phyloP scores from a whole-genome alignment of 306 rosid species.

The Abrus precatorius region DNA sequence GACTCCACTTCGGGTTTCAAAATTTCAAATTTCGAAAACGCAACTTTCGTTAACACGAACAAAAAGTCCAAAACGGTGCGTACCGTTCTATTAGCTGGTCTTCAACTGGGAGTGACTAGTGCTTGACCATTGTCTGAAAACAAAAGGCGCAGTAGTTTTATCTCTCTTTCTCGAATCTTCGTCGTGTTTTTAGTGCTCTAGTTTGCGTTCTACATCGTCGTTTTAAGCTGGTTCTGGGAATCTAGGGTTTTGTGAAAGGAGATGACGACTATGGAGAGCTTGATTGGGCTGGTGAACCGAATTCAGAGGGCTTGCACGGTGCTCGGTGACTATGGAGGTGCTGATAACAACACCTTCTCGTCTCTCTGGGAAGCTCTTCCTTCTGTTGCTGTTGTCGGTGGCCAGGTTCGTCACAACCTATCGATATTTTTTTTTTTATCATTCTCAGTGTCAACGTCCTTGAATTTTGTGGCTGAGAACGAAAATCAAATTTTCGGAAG shows the following conservation, averaged over 20 bases:
- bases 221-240: constrained; percentile 22
- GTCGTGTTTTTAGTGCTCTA: constrained; percentile 15
- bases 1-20: constrained; percentile 30
- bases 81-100: background rate
- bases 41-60: constrained; percentile 1
- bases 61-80: constrained; percentile 39
- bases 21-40: constrained; percentile 28
- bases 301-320: constrained; percentile 95
- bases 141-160: background rate
- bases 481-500: background rate
- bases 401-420: constrained; percentile 67
- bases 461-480: constrained; percentile 3
- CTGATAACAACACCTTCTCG: constrained; percentile 64
- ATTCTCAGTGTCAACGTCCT: background rate
- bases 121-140: background rate
- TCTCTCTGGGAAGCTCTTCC: constrained; percentile 99
- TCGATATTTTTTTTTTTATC: background rate
- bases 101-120: constrained; percentile 1
- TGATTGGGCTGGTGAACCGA: constrained; percentile 96
- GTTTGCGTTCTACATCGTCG: constrained; percentile 32
- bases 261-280: constrained; percentile 98
- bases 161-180: background rate
- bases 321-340: constrained; percentile 97
- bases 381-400: constrained; percentile 95
- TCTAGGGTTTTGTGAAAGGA: constrained; percentile 53